Conservation (phyloP, 257 asterid genomes). For the Schizonepeta tenuifolia region DNA sequence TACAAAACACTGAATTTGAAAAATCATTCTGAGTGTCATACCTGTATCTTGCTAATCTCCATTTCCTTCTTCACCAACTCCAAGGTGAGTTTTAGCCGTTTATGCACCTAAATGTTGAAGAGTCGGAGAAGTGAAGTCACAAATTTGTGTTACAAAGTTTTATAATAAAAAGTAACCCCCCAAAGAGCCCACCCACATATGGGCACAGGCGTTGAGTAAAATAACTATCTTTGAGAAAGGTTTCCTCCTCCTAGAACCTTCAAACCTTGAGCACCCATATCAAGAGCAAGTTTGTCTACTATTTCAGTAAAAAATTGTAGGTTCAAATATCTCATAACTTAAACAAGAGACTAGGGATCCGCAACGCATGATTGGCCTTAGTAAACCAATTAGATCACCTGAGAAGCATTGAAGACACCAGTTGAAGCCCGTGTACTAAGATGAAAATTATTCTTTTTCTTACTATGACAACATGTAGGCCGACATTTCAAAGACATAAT, state of each 20-base stretch:
- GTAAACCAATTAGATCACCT: constrained; percentile 2
- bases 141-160: not conserved
- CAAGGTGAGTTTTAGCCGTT: constrained; percentile 81
- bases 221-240: not conserved
- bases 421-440: constrained; percentile 1
- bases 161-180: not conserved
- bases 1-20: constrained; percentile 18
- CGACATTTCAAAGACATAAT: constrained; percentile 7
- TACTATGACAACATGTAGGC: not conserved
- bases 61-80: constrained; percentile 97
- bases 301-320: not conserved
- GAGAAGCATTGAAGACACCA: constrained; percentile 15
- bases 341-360: constrained; percentile 23
- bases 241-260: constrained; percentile 3
- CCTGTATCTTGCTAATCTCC: constrained; percentile 99
- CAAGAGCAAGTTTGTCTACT: constrained; percentile 10
- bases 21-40: constrained; percentile 29
- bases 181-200: not conserved
- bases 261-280: not conserved
- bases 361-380: not conserved
- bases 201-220: not conserved
- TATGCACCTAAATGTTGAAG: constrained; percentile 63
- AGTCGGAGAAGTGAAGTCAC: constrained; percentile 22
- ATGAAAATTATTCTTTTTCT: not conserved
- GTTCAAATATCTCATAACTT: constrained; percentile 15